These are phyloP conservation scores for Umbelopsis vinacea DNA, from an alignment of 192 early-diverging fungal species.

Conservation along the genomic window DNA sequence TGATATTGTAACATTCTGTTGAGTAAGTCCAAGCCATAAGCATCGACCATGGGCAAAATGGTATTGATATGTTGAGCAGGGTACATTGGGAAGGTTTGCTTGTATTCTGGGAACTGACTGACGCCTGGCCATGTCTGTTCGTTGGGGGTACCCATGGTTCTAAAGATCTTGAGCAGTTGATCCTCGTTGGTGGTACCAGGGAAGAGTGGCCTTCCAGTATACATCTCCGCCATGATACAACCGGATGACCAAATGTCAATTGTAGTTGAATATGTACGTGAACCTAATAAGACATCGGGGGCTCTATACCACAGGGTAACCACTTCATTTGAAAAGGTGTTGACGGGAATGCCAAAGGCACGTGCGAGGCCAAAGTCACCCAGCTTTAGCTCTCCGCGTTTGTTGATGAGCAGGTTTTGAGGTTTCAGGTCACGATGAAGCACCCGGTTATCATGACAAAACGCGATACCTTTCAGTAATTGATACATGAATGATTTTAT, in stretches of 20 bases:
- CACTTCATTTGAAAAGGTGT: slow-evolving; percentile 97
- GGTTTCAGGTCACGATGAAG: slow-evolving; percentile 87
- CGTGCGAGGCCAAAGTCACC: slow-evolving; percentile 87
- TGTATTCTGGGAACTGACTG: slow-evolving; percentile 71
- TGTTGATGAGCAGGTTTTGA: slow-evolving; percentile 84
- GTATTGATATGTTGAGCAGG: slow-evolving; percentile 65
- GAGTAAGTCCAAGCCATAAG: slow-evolving; percentile 71
- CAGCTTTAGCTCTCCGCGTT: slow-evolving; percentile 79
- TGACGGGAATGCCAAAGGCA: slow-evolving; percentile 84
- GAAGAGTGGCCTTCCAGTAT: slow-evolving; percentile 77
- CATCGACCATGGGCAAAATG: slow-evolving; percentile 77
- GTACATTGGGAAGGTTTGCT: slow-evolving; percentile 69
- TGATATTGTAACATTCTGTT: slow-evolving; percentile 78
- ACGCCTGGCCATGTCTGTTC: slow-evolving; percentile 79
- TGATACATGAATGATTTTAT: slow-evolving; percentile 88
- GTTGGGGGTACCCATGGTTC: slow-evolving; percentile 78
- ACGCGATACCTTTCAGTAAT: slow-evolving; percentile 79
- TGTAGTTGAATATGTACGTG: slow-evolving; percentile 90
- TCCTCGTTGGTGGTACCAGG: slow-evolving; percentile 84
- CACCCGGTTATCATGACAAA: slow-evolving; percentile 84
- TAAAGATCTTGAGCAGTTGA: slow-evolving; percentile 81
- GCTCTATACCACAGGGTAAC: slow-evolving; percentile 99
- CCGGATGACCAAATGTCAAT: slow-evolving; percentile 99
- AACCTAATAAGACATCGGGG: slow-evolving; percentile 96
- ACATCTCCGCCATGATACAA: slow-evolving; percentile 98